Evolutionary conservation across 208 protist genomes (phyloP).

Genomic region (Kentomonas sorsogonicus): DNA sequence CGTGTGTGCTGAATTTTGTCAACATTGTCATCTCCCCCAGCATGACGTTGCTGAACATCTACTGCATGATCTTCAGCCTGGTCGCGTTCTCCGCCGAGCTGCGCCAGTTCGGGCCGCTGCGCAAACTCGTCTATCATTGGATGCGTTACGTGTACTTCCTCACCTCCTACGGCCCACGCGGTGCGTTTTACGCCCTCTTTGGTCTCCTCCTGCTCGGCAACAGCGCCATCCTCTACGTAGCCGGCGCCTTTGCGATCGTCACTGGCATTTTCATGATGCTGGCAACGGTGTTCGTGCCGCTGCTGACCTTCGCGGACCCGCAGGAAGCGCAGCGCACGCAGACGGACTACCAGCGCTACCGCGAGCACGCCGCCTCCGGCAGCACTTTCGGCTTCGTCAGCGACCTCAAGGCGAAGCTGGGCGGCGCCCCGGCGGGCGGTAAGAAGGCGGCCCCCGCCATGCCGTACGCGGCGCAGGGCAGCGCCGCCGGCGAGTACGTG

Average conservation of each 20-base stretch:
- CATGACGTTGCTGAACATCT: slow-evolving; percentile 39
- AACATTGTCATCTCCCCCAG: slow-evolving; percentile 16
- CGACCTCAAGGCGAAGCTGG: slow-evolving; percentile 8
- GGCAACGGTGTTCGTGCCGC: slow-evolving; percentile 29
- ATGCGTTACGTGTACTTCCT: slow-evolving; percentile 76
- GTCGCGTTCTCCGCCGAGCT: slow-evolving; percentile 64
- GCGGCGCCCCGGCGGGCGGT: not conserved
- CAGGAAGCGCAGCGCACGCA: slow-evolving; percentile 24
- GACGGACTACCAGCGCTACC: slow-evolving; percentile 19
- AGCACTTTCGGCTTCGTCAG: slow-evolving; percentile 10
- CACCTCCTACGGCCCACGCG: slow-evolving; percentile 50
- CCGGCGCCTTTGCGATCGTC: slow-evolving; percentile 28
- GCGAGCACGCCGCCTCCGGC: slow-evolving; percentile 16
- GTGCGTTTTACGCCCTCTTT: slow-evolving; percentile 73
- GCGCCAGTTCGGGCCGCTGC: slow-evolving; percentile 45
- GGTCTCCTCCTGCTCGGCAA: slow-evolving; percentile 51
- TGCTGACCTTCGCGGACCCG: slow-evolving; percentile 57
- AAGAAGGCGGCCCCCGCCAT: slow-evolving; percentile 9
- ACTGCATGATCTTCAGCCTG: slow-evolving; percentile 61
- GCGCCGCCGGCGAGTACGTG: not conserved
- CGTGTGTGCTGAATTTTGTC: slow-evolving; percentile 37
- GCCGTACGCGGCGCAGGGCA: not conserved
- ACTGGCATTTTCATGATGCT: slow-evolving; percentile 61
- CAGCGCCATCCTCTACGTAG: slow-evolving; percentile 29
- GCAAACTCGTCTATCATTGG: slow-evolving; percentile 48